phyloP scores from a whole-genome alignment of 306 rosid genomes.

The Vigna angularis region DNA sequence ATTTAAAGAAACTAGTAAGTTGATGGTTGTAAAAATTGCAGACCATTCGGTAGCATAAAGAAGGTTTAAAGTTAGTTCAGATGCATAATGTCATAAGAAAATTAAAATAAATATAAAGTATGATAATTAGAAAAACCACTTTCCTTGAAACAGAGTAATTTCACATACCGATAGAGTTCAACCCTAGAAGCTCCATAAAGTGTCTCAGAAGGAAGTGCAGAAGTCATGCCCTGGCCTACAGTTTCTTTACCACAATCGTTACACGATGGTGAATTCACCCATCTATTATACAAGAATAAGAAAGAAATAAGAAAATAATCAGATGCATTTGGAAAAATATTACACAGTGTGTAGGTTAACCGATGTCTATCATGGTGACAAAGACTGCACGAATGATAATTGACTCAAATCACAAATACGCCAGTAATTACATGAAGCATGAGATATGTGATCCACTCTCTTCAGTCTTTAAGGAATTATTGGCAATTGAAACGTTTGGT shows the following conservation, averaged over 20 bases:
- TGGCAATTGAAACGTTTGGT: slow-evolving; percentile 12
- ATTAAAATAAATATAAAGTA: slow-evolving; percentile 21
- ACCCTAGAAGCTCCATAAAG: slow-evolving; percentile 70
- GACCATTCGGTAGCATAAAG: not conserved
- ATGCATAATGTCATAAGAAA: slow-evolving; percentile 38
- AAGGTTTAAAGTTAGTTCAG: slow-evolving; percentile 24
- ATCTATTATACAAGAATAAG: slow-evolving; percentile 53
- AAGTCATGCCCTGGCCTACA: slow-evolving; percentile 53
- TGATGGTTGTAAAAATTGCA: not conserved
- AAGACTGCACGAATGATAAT: slow-evolving; percentile 12
- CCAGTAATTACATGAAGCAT: slow-evolving; percentile 2
- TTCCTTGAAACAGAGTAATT: slow-evolving; percentile 23
- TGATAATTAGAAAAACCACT: slow-evolving; percentile 26
- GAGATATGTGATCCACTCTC: slow-evolving; percentile 22
- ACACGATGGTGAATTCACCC: slow-evolving; percentile 89
- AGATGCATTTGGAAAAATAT: slow-evolving; percentile 21
- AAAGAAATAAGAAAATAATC: slow-evolving; percentile 31
- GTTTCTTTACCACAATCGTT: slow-evolving; percentile 73
- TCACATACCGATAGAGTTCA: slow-evolving; percentile 72
- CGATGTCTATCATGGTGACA: slow-evolving; percentile 18
- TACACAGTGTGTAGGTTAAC: not conserved
- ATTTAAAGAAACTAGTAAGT: slow-evolving; percentile 20
- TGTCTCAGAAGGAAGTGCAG: slow-evolving; percentile 72
- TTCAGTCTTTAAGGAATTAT: slow-evolving; percentile 10
- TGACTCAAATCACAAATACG: slow-evolving; percentile 24